phyloP scores from a whole-genome alignment of 441 rosid species.

The Pelargonium australe region DNA sequence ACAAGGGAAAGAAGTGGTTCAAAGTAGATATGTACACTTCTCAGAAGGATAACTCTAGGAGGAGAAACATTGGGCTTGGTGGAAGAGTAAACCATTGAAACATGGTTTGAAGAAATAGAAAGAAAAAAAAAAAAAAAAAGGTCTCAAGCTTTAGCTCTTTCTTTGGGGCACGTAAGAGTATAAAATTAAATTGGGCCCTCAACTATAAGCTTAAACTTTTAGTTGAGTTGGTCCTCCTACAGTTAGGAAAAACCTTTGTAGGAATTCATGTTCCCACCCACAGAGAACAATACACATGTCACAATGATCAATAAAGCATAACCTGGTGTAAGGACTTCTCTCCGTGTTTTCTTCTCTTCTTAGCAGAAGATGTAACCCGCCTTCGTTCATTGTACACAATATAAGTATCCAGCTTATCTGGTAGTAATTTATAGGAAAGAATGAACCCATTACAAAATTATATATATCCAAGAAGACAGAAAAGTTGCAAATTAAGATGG shows the following conservation, averaged over 20 bases:
- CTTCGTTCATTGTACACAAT: constrained; percentile 78
- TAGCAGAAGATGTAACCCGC: constrained; percentile 87
- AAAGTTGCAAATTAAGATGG: constrained; percentile 2
- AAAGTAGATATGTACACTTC: neutral
- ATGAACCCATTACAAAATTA: neutral
- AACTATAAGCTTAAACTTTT: too few species aligned
- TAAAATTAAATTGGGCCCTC: too few species aligned
- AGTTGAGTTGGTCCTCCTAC: too few species aligned
- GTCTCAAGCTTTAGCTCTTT: too few species aligned
- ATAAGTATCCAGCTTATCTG: constrained; percentile 74
- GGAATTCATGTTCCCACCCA: constrained; percentile 8
- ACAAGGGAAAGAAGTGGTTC: constrained; percentile 2
- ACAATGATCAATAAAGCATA: constrained; percentile 24
- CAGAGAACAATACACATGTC: neutral
- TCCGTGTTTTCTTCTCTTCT: constrained; percentile 64
- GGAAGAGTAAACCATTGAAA: too few species aligned
- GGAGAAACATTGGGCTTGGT: too few species aligned
- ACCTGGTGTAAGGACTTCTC: constrained; percentile 81
- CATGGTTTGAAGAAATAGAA: too few species aligned
- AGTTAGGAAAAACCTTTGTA: neutral
- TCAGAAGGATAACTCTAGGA: neutral
- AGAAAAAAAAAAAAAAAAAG: too few species aligned
- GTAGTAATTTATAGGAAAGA: constrained; percentile 1
- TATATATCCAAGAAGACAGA: neutral
- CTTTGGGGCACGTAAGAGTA: too few species aligned